A percentile compares a stretch with the other conserved stretches of the same genome.
Evolutionary conservation across 2,329 filamentous ascomycete genomes (phyloP).

Genomic region (Sarocladium brachiariae): DNA sequence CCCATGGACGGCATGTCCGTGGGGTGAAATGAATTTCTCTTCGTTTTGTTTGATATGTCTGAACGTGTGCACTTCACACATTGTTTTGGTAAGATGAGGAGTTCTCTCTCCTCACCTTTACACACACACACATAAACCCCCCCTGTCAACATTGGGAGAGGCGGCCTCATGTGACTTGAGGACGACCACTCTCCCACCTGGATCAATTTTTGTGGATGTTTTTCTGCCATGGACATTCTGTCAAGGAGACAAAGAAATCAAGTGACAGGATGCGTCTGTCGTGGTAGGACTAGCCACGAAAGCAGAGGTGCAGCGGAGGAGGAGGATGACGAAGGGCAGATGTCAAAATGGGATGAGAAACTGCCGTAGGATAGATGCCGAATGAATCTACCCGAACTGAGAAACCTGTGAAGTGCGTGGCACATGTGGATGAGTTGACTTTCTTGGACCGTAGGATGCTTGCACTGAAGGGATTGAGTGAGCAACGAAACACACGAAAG

Average conservation of each 20-base stretch:
- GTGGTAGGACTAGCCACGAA: constrained; percentile 16
- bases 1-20: constrained; percentile 24
- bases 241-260: background rate
- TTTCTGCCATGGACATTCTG: background rate
- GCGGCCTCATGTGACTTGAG: background rate
- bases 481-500: too few relatives aligned
- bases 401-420: background rate
- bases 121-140: background rate
- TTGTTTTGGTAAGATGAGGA: background rate
- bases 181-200: constrained; percentile 1
- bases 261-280: constrained; percentile 11
- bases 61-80: constrained; percentile 3
- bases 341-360: constrained; percentile 9
- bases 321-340: constrained; percentile 18
- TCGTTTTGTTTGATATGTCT: constrained; percentile 7
- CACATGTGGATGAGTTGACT: too few relatives aligned
- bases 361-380: constrained; percentile 37
- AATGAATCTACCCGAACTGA: constrained; percentile 41
- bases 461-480: too few relatives aligned
- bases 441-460: too few relatives aligned
- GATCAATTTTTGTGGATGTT: constrained; percentile 2
- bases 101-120: background rate
- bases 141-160: background rate
- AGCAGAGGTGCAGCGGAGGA: constrained; percentile 16
- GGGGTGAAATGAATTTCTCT: constrained; percentile 13